Evolutionary conservation across 169 alveolate species (phyloP).

Genomic region (Plasmodium vivax): DNA sequence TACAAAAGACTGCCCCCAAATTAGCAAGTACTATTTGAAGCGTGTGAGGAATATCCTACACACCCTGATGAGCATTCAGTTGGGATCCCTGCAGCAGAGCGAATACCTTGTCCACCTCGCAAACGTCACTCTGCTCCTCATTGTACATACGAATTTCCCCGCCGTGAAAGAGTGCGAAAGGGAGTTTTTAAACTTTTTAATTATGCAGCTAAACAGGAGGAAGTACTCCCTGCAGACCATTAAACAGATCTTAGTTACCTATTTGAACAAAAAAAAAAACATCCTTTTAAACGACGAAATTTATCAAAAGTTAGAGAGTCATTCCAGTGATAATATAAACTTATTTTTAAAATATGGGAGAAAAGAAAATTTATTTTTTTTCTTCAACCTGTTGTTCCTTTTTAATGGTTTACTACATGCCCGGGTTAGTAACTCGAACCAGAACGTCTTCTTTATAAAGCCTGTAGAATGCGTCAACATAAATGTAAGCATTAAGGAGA

Average conservation of each 20-base stretch:
- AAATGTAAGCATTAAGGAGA: slow-evolving; percentile 35
- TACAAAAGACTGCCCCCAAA: not conserved
- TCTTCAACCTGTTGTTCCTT: slow-evolving; percentile 20
- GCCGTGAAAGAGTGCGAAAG: slow-evolving; percentile 52
- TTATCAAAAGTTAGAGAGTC: slow-evolving; percentile 20
- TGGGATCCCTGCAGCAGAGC: not conserved
- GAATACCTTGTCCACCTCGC: not conserved
- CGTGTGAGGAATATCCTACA: slow-evolving; percentile 9
- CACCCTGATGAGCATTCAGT: not conserved
- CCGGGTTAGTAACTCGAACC: slow-evolving; percentile 9
- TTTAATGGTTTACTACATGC: slow-evolving; percentile 4
- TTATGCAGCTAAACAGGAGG: slow-evolving; percentile 33
- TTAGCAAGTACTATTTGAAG: slow-evolving; percentile 6
- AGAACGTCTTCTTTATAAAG: not conserved
- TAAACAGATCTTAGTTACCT: slow-evolving; percentile 13
- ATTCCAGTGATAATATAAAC: slow-evolving; percentile 47
- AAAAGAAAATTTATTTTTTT: slow-evolving; percentile 56
- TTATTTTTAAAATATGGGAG: slow-evolving; percentile 62
- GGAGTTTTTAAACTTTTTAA: slow-evolving; percentile 50
- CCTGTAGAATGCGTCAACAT: slow-evolving; percentile 19
- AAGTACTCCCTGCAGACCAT: not conserved
- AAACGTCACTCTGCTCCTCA: not conserved
- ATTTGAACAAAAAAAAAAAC: slow-evolving; percentile 48
- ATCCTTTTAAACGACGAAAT: slow-evolving; percentile 40
- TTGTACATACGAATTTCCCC: slow-evolving; percentile 6